Base-by-base conservation (phyloP, 2,329 filamentous ascomycete species). In the Raffaelea arxii region DNA sequence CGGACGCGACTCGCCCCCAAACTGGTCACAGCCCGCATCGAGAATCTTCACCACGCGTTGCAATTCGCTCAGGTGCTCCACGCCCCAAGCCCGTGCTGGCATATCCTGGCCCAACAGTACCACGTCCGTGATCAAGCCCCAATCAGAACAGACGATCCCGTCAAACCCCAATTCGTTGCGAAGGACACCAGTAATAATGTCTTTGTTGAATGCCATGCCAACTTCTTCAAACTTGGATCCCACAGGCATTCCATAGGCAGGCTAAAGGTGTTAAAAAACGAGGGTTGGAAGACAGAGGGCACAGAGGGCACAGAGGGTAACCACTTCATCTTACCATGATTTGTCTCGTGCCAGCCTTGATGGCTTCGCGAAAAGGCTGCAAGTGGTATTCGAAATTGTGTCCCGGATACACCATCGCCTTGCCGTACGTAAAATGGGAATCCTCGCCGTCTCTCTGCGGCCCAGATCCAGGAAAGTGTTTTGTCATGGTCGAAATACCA, bases 381-480 rank as follows among this genome's bases (percentile, higher is more conserved):
- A 75, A 58, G 47, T 75, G 71, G 46, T 75, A 63, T 1, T 74
- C 69, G 10, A 72, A 60, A 49, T 75, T 74, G 35, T 67, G 55
- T 2, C 71, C 72, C 0, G 72, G 72, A 42, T 75, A 77, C 0
- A 66, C 67, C 48, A 65, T 60, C 46, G 75, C 71, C 54, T 72
- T 72, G 25, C 73, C 73, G 47, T 74, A 74, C 1, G 57, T 56
- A 49, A 75, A 76, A 46, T 76, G 73, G 16, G 69, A 66, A 52
- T 76, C 73, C 41, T 75, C 69, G 19, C 73, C 73, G 41, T 70
- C 58, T 47, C 71, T 58, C 53, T 69, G 63, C 0, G 72, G 65
- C 0, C 73, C 73, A 7, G 65, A 70, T 4, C 73, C 73, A 0
- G 72, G 72, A 52, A 77, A 76, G 50, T 77, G 72, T 56, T 76